Percentiles rank a stretch among this genome's conserved stretches.
Evolutionary conservation across 2,329 filamentous ascomycete species (phyloP).

Genomic region (Cryphonectria parasitica): DNA sequence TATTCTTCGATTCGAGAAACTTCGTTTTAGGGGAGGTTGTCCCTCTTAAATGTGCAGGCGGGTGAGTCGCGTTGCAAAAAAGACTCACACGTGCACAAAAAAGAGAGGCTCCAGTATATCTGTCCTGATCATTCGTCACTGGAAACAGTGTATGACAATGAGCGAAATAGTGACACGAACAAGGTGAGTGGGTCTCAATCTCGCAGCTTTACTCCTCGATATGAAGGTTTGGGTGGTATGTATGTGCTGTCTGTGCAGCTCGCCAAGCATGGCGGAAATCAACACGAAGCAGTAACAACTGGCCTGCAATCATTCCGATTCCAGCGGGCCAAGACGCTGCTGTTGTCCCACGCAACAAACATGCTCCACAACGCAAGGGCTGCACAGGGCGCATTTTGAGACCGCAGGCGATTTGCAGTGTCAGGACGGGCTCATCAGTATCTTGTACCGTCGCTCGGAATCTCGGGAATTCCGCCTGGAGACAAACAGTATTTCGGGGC

Average conservation of each 20-base stretch:
- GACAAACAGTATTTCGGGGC: neutral
- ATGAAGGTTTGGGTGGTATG: neutral
- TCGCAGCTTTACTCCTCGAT: neutral
- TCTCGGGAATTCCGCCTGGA: conserved; percentile 5
- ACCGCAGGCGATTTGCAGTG: neutral
- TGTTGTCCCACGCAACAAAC: neutral
- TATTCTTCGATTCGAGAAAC: neutral
- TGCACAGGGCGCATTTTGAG: conserved; percentile 1
- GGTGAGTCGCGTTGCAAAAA: neutral
- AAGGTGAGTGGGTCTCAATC: conserved; percentile 21
- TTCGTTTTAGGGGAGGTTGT: neutral
- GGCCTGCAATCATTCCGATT: neutral
- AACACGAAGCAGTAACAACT: neutral
- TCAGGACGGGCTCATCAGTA: neutral
- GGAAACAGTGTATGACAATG: neutral
- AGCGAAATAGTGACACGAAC: conserved; percentile 13
- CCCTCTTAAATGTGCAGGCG: conserved; percentile 14
- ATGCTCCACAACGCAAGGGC: conserved; percentile 5
- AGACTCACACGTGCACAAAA: neutral
- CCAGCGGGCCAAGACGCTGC: conserved; percentile 9
- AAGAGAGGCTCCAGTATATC: neutral
- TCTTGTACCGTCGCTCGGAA: conserved; percentile 11
- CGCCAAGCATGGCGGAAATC: neutral
- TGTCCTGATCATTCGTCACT: conserved; percentile 1
- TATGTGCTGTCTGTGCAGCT: conserved; percentile 26